Conservation (phyloP, 257 asterid genomes). For the Solanum piurae region DNA sequence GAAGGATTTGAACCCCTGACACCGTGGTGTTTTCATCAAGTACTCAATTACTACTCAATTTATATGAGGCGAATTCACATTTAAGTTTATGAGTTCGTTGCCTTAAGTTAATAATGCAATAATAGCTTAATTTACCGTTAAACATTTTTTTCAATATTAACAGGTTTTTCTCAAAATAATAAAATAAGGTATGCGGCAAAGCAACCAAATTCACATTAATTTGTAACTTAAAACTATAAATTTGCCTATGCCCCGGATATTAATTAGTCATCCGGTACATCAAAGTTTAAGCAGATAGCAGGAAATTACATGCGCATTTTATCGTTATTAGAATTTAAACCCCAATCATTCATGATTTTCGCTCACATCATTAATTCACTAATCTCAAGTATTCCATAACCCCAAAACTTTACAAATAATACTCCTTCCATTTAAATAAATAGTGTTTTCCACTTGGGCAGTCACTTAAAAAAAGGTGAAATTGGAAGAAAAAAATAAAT, state of each 20-base stretch:
- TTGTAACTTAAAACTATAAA: background rate
- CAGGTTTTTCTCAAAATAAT: background rate
- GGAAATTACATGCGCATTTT: background rate
- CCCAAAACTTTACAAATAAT: background rate
- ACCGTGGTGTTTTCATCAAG: no score
- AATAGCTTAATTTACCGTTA: background rate
- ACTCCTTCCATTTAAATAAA: background rate
- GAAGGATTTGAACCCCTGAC: background rate
- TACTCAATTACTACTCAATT: no score
- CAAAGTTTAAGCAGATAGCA: background rate
- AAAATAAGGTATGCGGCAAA: background rate
- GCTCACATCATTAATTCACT: no score
- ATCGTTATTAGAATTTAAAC: no score
- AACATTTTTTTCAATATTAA: background rate
- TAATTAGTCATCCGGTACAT: background rate
- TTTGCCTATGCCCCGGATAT: background rate
- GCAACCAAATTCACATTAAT: background rate
- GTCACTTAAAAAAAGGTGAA: background rate
- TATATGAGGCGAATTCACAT: background rate
- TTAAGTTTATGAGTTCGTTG: background rate
- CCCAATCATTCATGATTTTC: background rate
- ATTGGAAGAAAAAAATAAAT: background rate
- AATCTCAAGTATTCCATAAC: background rate
- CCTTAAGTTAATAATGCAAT: background rate
- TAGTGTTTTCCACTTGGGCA: background rate